A percentile compares a stretch with the other conserved stretches of the same genome.
Evolutionary conservation across 345 rosid genomes (phyloP).

Genomic region (Euphorbia pulcherrima): DNA sequence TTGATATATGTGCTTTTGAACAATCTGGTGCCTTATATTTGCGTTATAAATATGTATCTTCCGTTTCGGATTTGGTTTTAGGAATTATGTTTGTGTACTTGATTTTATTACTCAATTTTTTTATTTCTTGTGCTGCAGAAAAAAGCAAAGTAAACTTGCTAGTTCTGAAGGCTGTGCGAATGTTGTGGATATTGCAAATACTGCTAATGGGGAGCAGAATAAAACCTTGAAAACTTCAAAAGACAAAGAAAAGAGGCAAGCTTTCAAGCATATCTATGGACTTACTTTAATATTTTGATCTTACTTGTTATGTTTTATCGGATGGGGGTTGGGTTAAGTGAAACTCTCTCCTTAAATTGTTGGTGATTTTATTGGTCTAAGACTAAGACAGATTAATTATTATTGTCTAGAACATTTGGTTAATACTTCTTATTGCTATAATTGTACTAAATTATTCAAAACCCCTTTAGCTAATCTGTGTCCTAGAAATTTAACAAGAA

Average conservation of each 20-base stretch:
- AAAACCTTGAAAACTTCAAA: conserved; percentile 25
- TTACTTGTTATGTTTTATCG: not conserved
- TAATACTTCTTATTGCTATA: not conserved
- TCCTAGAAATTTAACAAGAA: not conserved
- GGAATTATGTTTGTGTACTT: not conserved
- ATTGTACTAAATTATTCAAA: not conserved
- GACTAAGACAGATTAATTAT: not conserved
- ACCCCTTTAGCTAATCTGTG: not conserved
- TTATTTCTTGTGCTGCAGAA: conserved; percentile 37
- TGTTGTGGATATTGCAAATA: conserved; percentile 20
- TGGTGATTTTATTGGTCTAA: not conserved
- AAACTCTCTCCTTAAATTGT: not conserved
- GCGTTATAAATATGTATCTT: not conserved
- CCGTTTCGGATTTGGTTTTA: not conserved
- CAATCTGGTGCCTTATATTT: not conserved
- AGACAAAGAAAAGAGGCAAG: conserved; percentile 36
- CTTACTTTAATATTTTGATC: not conserved
- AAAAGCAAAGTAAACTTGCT: conserved; percentile 56
- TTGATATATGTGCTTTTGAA: not conserved
- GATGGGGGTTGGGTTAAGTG: not conserved
- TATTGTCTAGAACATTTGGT: not conserved
- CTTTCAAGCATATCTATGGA: conserved; percentile 14
- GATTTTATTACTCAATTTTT: not conserved
- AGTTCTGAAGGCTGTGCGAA: conserved; percentile 36
- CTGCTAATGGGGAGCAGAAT: conserved; percentile 21